These are phyloP conservation scores for Cercospora sojina DNA, from an alignment of 2,329 filamentous ascomycete species.

Conservation along the genomic window DNA sequence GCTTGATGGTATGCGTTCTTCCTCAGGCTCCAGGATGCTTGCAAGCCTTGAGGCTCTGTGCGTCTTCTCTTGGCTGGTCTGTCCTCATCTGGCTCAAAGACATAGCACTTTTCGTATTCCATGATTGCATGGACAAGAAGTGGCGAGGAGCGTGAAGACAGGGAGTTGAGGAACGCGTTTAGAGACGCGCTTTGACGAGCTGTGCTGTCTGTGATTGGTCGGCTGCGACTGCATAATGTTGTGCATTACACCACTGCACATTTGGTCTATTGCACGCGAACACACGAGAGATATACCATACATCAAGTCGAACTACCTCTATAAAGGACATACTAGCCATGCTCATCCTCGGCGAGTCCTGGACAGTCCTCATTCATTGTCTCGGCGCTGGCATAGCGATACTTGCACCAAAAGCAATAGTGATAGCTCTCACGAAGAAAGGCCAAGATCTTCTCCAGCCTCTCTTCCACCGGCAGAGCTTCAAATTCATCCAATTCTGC, in stretches of 20 bases:
- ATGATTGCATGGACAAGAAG: slow-evolving; percentile 32
- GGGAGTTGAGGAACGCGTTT: neutral
- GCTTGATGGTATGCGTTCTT: slow-evolving; percentile 60
- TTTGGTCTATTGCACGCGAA: no score
- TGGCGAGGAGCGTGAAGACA: neutral
- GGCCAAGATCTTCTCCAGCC: slow-evolving; percentile 63
- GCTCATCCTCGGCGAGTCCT: slow-evolving; percentile 80
- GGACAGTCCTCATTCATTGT: slow-evolving; percentile 78
- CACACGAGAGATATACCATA: no score
- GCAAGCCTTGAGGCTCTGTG: slow-evolving; percentile 35
- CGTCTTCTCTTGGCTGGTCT: slow-evolving; percentile 45
- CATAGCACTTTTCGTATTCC: slow-evolving; percentile 52
- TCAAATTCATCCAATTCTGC: slow-evolving; percentile 78
- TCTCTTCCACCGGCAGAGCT: slow-evolving; percentile 63
- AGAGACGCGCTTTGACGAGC: neutral
- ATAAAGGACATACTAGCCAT: slow-evolving; percentile 49
- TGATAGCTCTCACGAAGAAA: slow-evolving; percentile 68
- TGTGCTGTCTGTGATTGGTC: slow-evolving; percentile 1
- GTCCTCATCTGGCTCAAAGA: slow-evolving; percentile 43
- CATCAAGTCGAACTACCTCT: no score
- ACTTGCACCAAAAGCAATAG: slow-evolving; percentile 98
- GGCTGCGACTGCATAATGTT: neutral
- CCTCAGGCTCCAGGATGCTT: slow-evolving; percentile 50
- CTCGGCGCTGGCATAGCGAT: slow-evolving; percentile 67
- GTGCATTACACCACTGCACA: neutral